Base-by-base conservation (phyloP, 2,329 filamentous ascomycete genomes). In the Tolypocladium capitatum region DNA sequence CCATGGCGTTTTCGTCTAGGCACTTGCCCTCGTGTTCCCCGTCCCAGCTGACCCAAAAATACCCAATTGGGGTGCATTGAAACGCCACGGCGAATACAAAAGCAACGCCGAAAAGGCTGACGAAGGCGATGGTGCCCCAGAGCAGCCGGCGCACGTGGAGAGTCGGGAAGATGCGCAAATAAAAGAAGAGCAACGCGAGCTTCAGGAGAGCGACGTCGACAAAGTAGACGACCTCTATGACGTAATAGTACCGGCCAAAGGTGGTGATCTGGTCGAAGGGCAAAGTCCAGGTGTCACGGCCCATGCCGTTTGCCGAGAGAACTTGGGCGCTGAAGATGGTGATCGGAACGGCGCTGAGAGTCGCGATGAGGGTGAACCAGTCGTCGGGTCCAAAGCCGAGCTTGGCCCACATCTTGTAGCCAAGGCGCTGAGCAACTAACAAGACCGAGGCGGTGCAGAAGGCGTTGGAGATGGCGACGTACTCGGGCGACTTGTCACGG, bases 41-140 rank as follows among this genome's bases (percentile, higher is more conserved):
- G 42, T 75, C 69, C 74, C 76, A 81, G 16, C 61, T 61, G 0
- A 60, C 63, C 78, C 78, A 82, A 56, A 71, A 74, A 49, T 68
- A 71, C 14, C 57, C 59, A 20, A 80, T 61, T 0, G 76, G 77
- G 2, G 53, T 57, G 56, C 76, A 80, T 51, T 77, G 71, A 34
- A 78, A 73, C 13, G 74, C 55, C 14, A 63, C 67, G 11, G 67
- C 57, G 3, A 74, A 50, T 18, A 69, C 47, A 34, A 73, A 77
- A 3, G 59, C 53, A 16, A 69, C 3, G 2, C 70, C 70, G 46
- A 65, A 71, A 1, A 67, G 9, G 5, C 57, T 35, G 41, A 65
- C 67, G 47, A 73, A 63, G 4, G 54, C 53, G 33, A 74, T 53
- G 0, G 71, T 72, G n/a, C 50, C 63, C 60, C 65, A 68, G 6